Evolutionary conservation across 139 green algal genomes (phyloP).

Genomic region (Prasinococcaceae sp.): DNA sequence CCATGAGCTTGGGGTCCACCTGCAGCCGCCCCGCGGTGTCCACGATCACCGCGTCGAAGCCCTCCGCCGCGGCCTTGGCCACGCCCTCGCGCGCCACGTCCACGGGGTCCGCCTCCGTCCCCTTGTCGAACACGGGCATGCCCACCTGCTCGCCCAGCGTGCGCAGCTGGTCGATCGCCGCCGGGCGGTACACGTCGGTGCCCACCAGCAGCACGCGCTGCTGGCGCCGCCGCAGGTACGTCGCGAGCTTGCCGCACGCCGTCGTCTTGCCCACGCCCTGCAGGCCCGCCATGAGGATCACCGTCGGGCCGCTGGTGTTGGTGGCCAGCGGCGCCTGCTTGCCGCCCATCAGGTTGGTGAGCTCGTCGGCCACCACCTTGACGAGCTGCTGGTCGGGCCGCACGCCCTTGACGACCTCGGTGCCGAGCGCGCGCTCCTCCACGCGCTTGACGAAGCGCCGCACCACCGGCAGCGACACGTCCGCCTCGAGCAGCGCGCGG

Average conservation of each 20-base stretch:
- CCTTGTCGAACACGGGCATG: conserved; percentile 81
- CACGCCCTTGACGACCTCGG: conserved; percentile 55
- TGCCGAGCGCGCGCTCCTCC: conserved; percentile 64
- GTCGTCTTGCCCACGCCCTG: conserved; percentile 97
- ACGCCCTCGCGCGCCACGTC: conserved; percentile 43
- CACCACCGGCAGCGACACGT: conserved; percentile 85
- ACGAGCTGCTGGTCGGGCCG: conserved; percentile 81
- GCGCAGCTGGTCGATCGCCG: conserved; percentile 88
- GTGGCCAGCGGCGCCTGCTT: background rate
- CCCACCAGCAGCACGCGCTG: conserved; percentile 63
- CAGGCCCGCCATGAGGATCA: conserved; percentile 37
- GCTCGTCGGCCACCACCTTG: conserved; percentile 83
- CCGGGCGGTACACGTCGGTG: conserved; percentile 83
- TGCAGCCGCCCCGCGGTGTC: conserved; percentile 90
- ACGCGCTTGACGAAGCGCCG: conserved; percentile 78
- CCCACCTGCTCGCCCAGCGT: conserved; percentile 42
- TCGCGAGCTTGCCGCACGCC: conserved; percentile 82
- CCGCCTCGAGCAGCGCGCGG: conserved; percentile 87
- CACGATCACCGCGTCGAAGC: conserved; percentile 73
- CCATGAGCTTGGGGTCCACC: conserved; percentile 83
- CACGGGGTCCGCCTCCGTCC: conserved; percentile 30
- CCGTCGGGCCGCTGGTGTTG: conserved; percentile 17
- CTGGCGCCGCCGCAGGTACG: conserved; percentile 67
- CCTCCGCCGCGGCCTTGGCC: conserved; percentile 38
- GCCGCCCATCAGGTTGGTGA: conserved; percentile 78